These are phyloP conservation scores for Cyberlindnera saturnus DNA, from an alignment of 805 yeast genomes.

Conservation along the genomic window DNA sequence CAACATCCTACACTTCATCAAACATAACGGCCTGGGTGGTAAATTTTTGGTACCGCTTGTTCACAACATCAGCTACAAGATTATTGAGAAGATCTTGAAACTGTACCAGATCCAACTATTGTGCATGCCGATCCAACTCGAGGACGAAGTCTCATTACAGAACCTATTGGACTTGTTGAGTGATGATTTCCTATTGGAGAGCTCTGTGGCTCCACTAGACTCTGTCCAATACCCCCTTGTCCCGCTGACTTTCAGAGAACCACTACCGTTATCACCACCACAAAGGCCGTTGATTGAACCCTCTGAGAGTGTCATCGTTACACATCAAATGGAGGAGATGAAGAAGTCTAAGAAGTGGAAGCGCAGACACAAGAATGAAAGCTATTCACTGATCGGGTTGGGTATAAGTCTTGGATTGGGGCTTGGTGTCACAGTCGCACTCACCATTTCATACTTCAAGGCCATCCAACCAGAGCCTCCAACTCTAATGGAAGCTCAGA, in stretches of 20 bases:
- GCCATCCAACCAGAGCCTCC: background rate
- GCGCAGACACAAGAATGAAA: slow-evolving; percentile 3
- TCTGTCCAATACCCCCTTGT: too few species aligned
- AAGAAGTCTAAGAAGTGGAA: slow-evolving; percentile 14
- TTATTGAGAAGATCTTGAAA: slow-evolving; percentile 16
- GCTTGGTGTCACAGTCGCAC: slow-evolving; percentile 20
- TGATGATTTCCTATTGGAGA: slow-evolving; percentile 13
- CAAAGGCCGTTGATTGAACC: background rate
- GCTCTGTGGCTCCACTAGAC: background rate
- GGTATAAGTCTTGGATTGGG: slow-evolving; percentile 21
- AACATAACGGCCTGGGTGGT: slow-evolving; percentile 5
- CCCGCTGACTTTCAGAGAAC: too few species aligned
- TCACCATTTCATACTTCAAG: slow-evolving; percentile 6
- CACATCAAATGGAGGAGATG: slow-evolving; percentile 9
- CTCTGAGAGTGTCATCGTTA: slow-evolving; percentile 8
- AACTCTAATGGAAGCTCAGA: slow-evolving; percentile 1
- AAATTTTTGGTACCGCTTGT: slow-evolving; percentile 22
- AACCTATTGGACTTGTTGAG: slow-evolving; percentile 16
- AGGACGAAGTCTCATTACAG: slow-evolving; percentile 14
- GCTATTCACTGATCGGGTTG: slow-evolving; percentile 10
- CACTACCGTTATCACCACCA: too few species aligned
- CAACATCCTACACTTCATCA: slow-evolving; percentile 22
- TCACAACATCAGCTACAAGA: slow-evolving; percentile 17
- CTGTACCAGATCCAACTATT: slow-evolving; percentile 14
- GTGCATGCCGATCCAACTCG: slow-evolving; percentile 22